These are phyloP conservation scores for Ziziphus jujuba DNA, from an alignment of 306 rosid genomes.

Conservation along the genomic window DNA sequence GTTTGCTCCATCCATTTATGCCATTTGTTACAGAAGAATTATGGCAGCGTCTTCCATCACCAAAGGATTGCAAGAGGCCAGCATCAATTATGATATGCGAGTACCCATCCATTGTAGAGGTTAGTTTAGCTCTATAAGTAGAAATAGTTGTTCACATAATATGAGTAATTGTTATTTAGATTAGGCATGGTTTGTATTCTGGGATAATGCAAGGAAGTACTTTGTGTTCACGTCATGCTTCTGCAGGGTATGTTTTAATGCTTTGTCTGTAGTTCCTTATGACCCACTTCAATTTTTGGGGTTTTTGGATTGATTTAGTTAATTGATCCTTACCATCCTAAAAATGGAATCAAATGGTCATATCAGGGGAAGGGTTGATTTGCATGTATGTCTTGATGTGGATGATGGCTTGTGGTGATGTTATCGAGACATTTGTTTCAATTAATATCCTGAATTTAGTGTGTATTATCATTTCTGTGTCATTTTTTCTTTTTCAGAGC, in stretches of 20 bases:
- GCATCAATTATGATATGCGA: constrained; percentile 77
- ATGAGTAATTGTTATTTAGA: neutral
- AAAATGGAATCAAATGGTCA: neutral
- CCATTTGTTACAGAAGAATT: constrained; percentile 95
- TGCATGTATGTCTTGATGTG: constrained; percentile 2
- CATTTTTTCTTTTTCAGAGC: constrained; percentile 38
- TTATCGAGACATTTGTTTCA: constrained; percentile 1
- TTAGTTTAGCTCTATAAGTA: constrained; percentile 35
- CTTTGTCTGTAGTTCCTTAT: no score
- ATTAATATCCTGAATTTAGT: neutral
- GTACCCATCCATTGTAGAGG: constrained; percentile 78
- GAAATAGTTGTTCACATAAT: neutral
- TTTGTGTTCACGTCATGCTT: no score
- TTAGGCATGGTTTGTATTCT: neutral
- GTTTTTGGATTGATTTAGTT: neutral
- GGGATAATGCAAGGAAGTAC: neutral
- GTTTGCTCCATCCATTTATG: constrained; percentile 97
- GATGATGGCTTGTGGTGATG: neutral
- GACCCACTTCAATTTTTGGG: neutral
- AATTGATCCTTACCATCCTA: neutral
- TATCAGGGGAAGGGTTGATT: neutral
- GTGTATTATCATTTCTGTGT: neutral
- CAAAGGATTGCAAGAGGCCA: constrained; percentile 47
- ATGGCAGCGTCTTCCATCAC: constrained; percentile 97
- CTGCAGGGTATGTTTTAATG: no score